phyloP scores from a whole-genome alignment of 352 stramenopile species.

The Phytophthora ohioensis region DNA sequence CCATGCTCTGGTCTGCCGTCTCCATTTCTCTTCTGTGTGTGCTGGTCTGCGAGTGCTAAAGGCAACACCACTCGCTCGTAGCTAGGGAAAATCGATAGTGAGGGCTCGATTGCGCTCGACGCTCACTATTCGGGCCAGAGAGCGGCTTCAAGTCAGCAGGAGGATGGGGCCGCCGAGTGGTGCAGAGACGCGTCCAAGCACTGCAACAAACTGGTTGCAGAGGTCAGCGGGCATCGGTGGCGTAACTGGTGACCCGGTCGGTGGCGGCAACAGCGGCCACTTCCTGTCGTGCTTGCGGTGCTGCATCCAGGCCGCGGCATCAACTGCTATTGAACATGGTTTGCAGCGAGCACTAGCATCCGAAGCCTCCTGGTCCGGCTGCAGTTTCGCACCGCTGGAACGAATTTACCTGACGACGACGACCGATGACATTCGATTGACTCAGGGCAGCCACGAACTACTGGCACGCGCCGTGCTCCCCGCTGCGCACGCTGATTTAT shows the following conservation, averaged over 20 bases:
- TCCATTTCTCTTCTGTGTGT: slow-evolving; percentile 7
- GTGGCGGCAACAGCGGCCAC: slow-evolving; percentile 7
- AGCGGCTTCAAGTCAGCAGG: slow-evolving; percentile 13
- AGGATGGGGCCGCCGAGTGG: background rate
- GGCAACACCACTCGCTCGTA: background rate
- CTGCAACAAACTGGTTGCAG: slow-evolving; percentile 23
- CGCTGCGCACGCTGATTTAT: slow-evolving; percentile 13
- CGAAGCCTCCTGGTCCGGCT: no score
- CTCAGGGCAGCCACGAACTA: background rate
- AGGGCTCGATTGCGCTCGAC: slow-evolving; percentile 15
- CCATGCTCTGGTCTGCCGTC: slow-evolving; percentile 7
- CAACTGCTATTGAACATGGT: background rate
- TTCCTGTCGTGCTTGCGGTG: background rate
- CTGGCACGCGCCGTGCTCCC: background rate
- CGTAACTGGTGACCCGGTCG: background rate
- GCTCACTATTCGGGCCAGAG: slow-evolving; percentile 12
- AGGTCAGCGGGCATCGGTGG: slow-evolving; percentile 3
- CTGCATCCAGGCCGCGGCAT: no score
- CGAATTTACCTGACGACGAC: background rate
- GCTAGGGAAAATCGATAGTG: slow-evolving; percentile 16
- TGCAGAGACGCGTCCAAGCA: slow-evolving; percentile 9
- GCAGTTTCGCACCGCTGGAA: background rate
- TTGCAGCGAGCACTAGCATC: no score
- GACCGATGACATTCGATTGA: background rate
- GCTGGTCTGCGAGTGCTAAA: background rate